These are phyloP conservation scores for Ceratocystis lukuohia DNA, from an alignment of 2,329 filamentous ascomycete species.

Conservation along the genomic window DNA sequence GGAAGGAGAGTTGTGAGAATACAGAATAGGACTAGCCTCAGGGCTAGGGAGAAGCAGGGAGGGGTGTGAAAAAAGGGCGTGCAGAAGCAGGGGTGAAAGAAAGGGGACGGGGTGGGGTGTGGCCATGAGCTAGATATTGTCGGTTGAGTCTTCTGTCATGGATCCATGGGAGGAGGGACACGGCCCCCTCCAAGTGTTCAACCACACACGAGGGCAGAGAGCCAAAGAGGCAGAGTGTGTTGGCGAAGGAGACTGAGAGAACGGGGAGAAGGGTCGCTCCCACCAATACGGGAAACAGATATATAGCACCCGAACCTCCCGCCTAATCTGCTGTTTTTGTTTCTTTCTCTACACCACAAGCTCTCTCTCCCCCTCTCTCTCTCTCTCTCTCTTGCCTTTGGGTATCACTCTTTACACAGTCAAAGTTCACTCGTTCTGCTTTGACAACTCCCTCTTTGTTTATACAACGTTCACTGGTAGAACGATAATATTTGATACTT, in stretches of 20 bases:
- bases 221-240: background rate
- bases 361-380: slow-evolving; percentile 20
- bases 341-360: slow-evolving; percentile 8
- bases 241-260: background rate
- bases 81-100: background rate
- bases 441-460: slow-evolving; percentile 21
- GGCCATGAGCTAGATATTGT: too few relatives aligned
- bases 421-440: slow-evolving; percentile 19
- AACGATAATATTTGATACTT: slow-evolving; percentile 23
- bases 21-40: background rate
- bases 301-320: slow-evolving; percentile 16
- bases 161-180: background rate
- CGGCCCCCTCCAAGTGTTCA: background rate
- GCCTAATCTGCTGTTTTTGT: background rate
- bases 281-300: background rate
- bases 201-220: background rate
- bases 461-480: slow-evolving; percentile 19
- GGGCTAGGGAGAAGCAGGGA: background rate
- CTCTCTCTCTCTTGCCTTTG: slow-evolving; percentile 13
- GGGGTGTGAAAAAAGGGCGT: background rate
- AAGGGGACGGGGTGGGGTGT: background rate
- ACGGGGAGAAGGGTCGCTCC: background rate
- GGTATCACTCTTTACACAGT: slow-evolving; percentile 16
- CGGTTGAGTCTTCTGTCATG: background rate
- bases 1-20: background rate